Conservation (phyloP, 179 eudicot species). For the Spergularia azorica region DNA sequence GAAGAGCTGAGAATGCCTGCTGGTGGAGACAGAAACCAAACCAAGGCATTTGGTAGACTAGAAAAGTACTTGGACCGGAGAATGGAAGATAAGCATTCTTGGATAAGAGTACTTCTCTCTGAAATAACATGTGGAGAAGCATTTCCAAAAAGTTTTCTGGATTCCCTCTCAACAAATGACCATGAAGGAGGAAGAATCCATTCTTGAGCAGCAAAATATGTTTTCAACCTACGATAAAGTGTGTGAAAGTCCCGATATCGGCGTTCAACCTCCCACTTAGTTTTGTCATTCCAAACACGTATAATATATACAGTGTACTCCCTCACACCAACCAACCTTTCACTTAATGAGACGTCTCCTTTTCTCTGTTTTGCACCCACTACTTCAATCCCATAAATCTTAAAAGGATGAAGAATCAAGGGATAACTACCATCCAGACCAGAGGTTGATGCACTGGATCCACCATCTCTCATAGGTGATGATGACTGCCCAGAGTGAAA, state of each 20-base stretch:
- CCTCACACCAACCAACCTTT: conserved; percentile 91
- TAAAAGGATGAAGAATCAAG: conserved; percentile 36
- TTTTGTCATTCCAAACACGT: conserved; percentile 62
- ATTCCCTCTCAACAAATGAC: conserved; percentile 74
- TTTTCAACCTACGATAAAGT: conserved; percentile 64
- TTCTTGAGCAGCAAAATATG: conserved; percentile 57
- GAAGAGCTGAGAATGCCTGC: conserved; percentile 48
- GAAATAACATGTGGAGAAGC: conserved; percentile 79
- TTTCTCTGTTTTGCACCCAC: conserved; percentile 77
- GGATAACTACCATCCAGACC: conserved; percentile 42
- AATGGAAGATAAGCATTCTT: conserved; percentile 76
- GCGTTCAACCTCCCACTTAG: conserved; percentile 84
- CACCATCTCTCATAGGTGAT: conserved; percentile 68
- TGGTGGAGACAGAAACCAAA: conserved; percentile 75
- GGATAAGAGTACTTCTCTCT: conserved; percentile 83
- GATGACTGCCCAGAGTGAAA: conserved; percentile 44
- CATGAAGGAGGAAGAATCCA: conserved; percentile 83
- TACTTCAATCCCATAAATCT: conserved; percentile 76
- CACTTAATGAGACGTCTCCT: conserved; percentile 86
- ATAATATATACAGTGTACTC: conserved; percentile 80
- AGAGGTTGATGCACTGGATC: conserved; percentile 70
- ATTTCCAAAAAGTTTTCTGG: conserved; percentile 81
- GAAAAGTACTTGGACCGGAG: conserved; percentile 45
- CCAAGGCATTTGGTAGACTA: conserved; percentile 52
- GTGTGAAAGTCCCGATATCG: conserved; percentile 91